phyloP scores from a whole-genome alignment of 148 eudicot genomes.

The Oxyria digyna region DNA sequence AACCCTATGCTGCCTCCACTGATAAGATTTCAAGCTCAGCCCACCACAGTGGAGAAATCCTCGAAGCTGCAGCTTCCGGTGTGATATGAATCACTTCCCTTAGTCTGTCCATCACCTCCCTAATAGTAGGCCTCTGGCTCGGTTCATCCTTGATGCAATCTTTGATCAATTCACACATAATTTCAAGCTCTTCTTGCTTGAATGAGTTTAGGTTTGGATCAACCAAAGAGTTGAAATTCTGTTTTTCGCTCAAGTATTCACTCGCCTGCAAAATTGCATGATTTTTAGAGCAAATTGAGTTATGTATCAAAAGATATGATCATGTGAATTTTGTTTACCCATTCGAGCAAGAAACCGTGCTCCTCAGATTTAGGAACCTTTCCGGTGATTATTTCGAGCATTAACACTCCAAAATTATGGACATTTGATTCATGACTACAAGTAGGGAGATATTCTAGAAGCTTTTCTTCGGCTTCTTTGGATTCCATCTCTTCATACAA shows the following conservation, averaged over 20 bases:
- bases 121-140: slow-evolving; percentile 45
- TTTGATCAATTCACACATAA: slow-evolving; percentile 48
- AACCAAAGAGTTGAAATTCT: slow-evolving; percentile 24
- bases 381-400: slow-evolving; percentile 81
- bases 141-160: slow-evolving; percentile 44
- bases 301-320: neutral
- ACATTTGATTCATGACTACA: slow-evolving; percentile 49
- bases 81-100: slow-evolving; percentile 38
- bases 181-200: slow-evolving; percentile 53
- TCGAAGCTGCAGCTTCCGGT: slow-evolving; percentile 67
- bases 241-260: slow-evolving; percentile 32
- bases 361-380: slow-evolving; percentile 54
- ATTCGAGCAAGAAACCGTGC: slow-evolving; percentile 43
- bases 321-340: slow-evolving; percentile 33
- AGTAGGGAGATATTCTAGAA: slow-evolving; percentile 21
- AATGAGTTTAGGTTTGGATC: slow-evolving; percentile 55
- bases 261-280: slow-evolving; percentile 28
- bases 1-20: slow-evolving; percentile 42
- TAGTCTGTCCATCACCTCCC: slow-evolving; percentile 28
- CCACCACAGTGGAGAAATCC: slow-evolving; percentile 97
- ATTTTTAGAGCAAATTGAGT: neutral
- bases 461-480: slow-evolving; percentile 25
- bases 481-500: slow-evolving; percentile 20
- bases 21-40: slow-evolving; percentile 92
- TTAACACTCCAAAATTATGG: slow-evolving; percentile 54